Evolutionary conservation across 108 stramenopile species (phyloP).

Genomic region (Nitzschia sp.): DNA sequence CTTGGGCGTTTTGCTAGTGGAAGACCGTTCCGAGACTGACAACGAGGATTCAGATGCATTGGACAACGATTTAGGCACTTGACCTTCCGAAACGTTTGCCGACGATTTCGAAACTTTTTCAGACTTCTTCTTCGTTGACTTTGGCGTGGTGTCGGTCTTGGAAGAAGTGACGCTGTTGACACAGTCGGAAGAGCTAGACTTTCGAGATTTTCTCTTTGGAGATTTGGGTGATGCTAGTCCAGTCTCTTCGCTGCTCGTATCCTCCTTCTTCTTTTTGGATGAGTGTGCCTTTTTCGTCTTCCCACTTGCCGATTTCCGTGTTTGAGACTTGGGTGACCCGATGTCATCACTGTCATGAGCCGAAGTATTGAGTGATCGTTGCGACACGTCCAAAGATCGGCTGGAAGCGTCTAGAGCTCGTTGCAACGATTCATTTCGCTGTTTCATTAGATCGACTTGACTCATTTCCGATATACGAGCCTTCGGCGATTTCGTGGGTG

Average conservation of each 20-base stretch:
- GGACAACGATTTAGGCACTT: too few relatives aligned
- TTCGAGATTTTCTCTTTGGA: background rate
- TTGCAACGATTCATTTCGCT: background rate
- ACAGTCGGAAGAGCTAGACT: background rate
- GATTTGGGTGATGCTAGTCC: background rate
- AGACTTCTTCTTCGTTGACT: background rate
- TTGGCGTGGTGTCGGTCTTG: background rate
- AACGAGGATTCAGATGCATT: background rate
- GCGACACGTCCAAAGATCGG: too few relatives aligned
- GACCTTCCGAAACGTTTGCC: too few relatives aligned
- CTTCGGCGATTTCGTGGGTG: too few relatives aligned
- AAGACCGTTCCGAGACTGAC: background rate
- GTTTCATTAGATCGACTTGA: background rate
- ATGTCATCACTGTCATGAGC: background rate
- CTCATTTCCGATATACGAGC: too few relatives aligned
- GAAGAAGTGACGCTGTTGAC: background rate
- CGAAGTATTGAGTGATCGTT: background rate
- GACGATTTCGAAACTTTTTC: background rate
- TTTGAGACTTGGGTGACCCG: too few relatives aligned
- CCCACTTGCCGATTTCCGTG: too few relatives aligned
- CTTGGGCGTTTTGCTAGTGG: background rate
- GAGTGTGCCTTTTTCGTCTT: background rate
- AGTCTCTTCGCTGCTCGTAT: background rate
- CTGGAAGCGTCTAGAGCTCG: background rate
- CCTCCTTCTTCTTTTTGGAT: background rate